These are phyloP conservation scores for Dendrobium huoshanense DNA, from an alignment of 106 monocot species.

Conservation along the genomic window DNA sequence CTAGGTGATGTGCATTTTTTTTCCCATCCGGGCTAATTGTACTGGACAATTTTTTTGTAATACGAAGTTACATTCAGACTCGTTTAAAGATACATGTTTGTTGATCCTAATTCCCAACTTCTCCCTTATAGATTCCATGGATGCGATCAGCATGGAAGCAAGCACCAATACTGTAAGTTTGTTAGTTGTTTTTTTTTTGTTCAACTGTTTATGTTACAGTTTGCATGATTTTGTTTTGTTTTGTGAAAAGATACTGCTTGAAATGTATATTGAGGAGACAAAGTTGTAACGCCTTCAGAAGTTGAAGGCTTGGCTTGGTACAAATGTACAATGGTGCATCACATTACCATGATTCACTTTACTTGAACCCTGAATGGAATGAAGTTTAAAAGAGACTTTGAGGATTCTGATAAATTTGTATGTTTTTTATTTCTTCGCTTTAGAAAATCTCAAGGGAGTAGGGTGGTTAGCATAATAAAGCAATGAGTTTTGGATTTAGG, in stretches of 20 bases:
- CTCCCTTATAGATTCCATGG: not conserved
- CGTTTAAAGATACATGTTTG: not conserved
- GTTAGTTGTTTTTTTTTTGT: not conserved
- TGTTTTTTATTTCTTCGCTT: too few relatives aligned
- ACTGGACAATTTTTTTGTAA: not conserved
- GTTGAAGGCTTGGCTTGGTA: not conserved
- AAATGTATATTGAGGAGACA: not conserved
- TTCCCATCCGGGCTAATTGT: not conserved
- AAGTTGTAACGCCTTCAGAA: not conserved
- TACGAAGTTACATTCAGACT: not conserved
- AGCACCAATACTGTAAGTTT: not conserved
- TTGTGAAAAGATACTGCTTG: not conserved
- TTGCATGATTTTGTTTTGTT: not conserved
- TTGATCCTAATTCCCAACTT: not conserved
- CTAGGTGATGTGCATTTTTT: conserved; percentile 24
- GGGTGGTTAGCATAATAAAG: too few relatives aligned
- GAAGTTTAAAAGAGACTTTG: too few relatives aligned
- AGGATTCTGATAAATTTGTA: too few relatives aligned
- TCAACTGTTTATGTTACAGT: not conserved
- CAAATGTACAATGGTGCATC: too few relatives aligned
- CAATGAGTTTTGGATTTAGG: too few relatives aligned
- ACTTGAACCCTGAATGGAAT: too few relatives aligned
- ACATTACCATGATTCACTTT: too few relatives aligned
- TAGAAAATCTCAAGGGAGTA: too few relatives aligned
- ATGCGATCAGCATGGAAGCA: not conserved